These are phyloP conservation scores for Phytophthora crassamura DNA, from an alignment of 352 stramenopile genomes.

Conservation along the genomic window DNA sequence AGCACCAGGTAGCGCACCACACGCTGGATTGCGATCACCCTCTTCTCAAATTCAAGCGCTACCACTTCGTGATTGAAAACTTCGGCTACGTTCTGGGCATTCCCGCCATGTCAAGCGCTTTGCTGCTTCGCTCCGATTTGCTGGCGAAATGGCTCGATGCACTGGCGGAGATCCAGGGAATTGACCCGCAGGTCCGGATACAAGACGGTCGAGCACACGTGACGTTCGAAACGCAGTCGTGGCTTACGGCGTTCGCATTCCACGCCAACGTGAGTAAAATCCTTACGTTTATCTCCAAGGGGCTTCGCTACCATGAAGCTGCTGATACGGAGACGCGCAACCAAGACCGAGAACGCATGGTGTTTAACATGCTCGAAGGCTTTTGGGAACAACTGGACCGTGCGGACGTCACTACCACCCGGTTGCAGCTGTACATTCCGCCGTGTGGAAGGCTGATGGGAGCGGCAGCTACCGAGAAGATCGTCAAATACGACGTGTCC, in stretches of 20 bases:
- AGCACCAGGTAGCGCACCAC: constrained; percentile 34
- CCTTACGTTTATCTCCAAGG: constrained; percentile 65
- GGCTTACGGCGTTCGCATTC: constrained; percentile 94
- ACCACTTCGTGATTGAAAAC: constrained; percentile 93
- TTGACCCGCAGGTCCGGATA: constrained; percentile 80
- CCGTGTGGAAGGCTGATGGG: constrained; percentile 71
- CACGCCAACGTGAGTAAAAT: constrained; percentile 77
- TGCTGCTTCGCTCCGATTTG: constrained; percentile 62
- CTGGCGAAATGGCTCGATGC: constrained; percentile 77
- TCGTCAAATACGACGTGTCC: constrained; percentile 82
- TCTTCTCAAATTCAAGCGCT: constrained; percentile 93
- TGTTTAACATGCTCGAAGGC: constrained; percentile 73
- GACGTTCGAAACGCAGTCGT: constrained; percentile 95
- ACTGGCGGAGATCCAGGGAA: constrained; percentile 76
- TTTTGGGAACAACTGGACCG: constrained; percentile 81
- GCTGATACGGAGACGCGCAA: constrained; percentile 33
- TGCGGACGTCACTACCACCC: constrained; percentile 46
- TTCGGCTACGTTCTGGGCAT: constrained; percentile 97
- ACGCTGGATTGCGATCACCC: constrained; percentile 92
- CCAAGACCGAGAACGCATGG: constrained; percentile 59
- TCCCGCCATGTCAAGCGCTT: constrained; percentile 67
- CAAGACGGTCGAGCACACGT: constrained; percentile 90
- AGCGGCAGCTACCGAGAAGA: constrained; percentile 44
- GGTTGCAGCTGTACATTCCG: constrained; percentile 61
- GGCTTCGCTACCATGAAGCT: constrained; percentile 64